These are phyloP conservation scores for Craterostigma plantagineum DNA, from an alignment of 257 asterid genomes.

Conservation along the genomic window DNA sequence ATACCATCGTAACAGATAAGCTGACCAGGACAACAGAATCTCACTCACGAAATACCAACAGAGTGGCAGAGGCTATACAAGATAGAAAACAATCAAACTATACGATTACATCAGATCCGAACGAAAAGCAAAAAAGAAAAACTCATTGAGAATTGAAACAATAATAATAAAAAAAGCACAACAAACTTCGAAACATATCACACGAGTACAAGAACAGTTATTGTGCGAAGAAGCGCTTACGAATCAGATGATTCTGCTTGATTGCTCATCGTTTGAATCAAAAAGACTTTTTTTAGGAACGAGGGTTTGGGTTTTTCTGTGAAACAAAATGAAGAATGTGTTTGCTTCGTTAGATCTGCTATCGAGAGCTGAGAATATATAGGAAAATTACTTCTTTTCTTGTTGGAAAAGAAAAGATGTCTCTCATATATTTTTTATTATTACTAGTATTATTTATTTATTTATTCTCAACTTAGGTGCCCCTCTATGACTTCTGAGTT, in stretches of 20 bases:
- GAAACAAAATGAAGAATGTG: background rate
- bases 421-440: no score
- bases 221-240: slow-evolving; percentile 4
- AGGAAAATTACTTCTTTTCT: slow-evolving; percentile 6
- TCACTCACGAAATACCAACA: no score
- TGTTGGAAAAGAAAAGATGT: slow-evolving; percentile 10
- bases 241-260: slow-evolving; percentile 12
- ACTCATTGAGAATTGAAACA: no score
- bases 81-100: no score
- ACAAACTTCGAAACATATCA: background rate
- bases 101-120: no score
- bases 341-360: background rate
- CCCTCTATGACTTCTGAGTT: no score
- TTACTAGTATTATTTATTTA: background rate
- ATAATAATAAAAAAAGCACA: background rate
- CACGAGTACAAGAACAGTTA: background rate
- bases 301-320: no score
- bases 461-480: no score
- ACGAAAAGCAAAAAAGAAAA: no score
- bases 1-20: no score
- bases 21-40: no score
- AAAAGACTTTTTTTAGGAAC: background rate
- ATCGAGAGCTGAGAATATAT: slow-evolving; percentile 1
- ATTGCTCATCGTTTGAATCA: slow-evolving; percentile 8
- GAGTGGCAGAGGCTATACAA: no score